A percentile compares a stretch with the other conserved stretches of the same genome.
phyloP scores from a whole-genome alignment of 176 grass and related monocot species.

The Oryza punctata region DNA sequence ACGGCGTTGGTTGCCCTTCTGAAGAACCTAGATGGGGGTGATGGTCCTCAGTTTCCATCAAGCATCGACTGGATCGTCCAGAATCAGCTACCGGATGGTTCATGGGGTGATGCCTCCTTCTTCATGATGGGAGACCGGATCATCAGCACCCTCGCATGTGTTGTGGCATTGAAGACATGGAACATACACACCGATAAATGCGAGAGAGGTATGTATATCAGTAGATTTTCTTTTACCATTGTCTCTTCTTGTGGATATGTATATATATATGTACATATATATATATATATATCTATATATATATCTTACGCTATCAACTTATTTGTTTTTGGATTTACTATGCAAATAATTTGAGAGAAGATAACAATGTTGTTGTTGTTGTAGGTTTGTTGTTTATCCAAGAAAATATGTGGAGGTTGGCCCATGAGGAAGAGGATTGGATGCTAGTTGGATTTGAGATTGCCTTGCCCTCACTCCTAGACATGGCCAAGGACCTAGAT shows the following conservation, averaged over 20 bases:
- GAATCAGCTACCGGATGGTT: constrained; percentile 59
- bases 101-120: constrained; percentile 49
- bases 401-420: constrained; percentile 5
- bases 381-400: background rate
- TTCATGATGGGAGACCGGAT: constrained; percentile 52
- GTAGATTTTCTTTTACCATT: background rate
- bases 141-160: constrained; percentile 64
- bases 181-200: background rate
- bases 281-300: no score
- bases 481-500: background rate
- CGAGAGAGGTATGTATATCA: background rate
- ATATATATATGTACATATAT: no score
- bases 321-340: background rate
- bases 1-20: constrained; percentile 60
- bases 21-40: constrained; percentile 12
- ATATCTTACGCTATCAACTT: background rate
- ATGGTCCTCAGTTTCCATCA: constrained; percentile 56
- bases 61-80: constrained; percentile 54
- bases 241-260: no score
- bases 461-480: background rate
- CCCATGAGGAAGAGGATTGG: background rate
- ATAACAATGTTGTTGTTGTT: no score
- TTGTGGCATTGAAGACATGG: constrained; percentile 22
- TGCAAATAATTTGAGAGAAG: background rate
- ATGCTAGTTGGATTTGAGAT: background rate